Conservation (phyloP, 2,329 filamentous ascomycete species). For the Aschersonia sp. region DNA sequence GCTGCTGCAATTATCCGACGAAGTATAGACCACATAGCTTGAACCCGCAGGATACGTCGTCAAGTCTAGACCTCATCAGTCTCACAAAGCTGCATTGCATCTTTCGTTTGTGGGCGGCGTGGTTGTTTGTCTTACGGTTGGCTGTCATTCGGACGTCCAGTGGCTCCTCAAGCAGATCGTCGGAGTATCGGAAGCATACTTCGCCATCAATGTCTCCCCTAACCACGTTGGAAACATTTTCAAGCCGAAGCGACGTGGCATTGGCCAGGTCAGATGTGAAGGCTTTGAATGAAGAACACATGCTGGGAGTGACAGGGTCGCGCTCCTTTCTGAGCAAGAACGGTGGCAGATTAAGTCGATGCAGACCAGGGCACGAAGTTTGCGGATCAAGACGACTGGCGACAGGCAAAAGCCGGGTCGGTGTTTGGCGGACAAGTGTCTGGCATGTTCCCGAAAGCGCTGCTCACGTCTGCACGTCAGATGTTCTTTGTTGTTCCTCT, state of each 20-base stretch:
- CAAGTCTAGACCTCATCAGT: slow-evolving; percentile 11
- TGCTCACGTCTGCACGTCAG: too few species aligned
- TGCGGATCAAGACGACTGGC: too few species aligned
- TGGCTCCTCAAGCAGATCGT: slow-evolving; percentile 10
- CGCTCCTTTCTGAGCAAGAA: too few species aligned
- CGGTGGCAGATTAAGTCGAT: too few species aligned
- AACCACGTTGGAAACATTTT: slow-evolving; percentile 37
- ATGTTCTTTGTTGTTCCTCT: too few species aligned
- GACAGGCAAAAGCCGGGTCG: too few species aligned
- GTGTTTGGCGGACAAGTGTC: too few species aligned
- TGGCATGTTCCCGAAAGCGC: too few species aligned
- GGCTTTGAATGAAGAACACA: not conserved
- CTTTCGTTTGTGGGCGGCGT: not conserved
- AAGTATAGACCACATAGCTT: slow-evolving; percentile 28
- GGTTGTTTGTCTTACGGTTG: slow-evolving; percentile 13
- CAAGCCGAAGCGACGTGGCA: slow-evolving; percentile 24
- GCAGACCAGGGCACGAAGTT: too few species aligned
- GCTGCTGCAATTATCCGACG: slow-evolving; percentile 15
- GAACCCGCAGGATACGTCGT: slow-evolving; percentile 22
- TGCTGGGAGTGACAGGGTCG: not conserved
- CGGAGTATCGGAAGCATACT: slow-evolving; percentile 43
- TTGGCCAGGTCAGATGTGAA: slow-evolving; percentile 44
- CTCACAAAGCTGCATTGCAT: not conserved
- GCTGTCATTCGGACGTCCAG: slow-evolving; percentile 23
- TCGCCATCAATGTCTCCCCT: slow-evolving; percentile 59